Evolutionary conservation across 2,329 filamentous ascomycete species (phyloP), one percentile per base, ranked within the genome.

Genomic region (Aspergillus fischeri): DNA sequence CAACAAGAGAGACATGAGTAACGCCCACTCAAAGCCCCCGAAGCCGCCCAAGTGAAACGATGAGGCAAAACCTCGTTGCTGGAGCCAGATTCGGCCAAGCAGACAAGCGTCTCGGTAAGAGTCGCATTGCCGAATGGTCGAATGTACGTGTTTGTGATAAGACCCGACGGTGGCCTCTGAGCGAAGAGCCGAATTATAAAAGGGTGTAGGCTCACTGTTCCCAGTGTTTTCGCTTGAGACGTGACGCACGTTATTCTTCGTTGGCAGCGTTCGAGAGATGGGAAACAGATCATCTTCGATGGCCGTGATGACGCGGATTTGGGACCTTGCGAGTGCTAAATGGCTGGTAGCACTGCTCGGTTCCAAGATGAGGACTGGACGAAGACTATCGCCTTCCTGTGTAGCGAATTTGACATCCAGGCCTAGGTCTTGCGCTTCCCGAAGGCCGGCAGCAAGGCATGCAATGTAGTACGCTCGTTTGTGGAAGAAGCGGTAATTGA

Each of bases 401-500:
- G 82, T 80, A 57, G 85, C 84, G 73, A 88, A 95, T 4, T 78
- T 77, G 48, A 90, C 66, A 14, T 83, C 78, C 63, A 88, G 80
- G 0, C 78, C 76, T 17, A 81, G 73, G 3, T 77, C 77, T 49
- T 86, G 74, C 3, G 82, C 76, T 41, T 82, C 78, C 62, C 86
- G 85, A 53, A 97, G 78, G 4, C 83, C 86, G 29, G 85, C 86
- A 14, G 91, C 86, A 55, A 97, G 78, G 62, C 89, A 91, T 35
- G 92, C 91, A 52, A 97, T 78, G 70, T 95, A 97, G 74, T 93
- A 97, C 11, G 94, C 90, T 61, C 92, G 82, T 68, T 96, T 95
- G 77, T 97, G 92, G 70, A 97, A 96, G 76, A 96, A 97, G 60
- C 94, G 86, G 78, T 94, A 83, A 72, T 96, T 92, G 51, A 92